Conservation (phyloP, 2,329 filamentous ascomycete genomes). For the Verticillium zaregamsianum region DNA sequence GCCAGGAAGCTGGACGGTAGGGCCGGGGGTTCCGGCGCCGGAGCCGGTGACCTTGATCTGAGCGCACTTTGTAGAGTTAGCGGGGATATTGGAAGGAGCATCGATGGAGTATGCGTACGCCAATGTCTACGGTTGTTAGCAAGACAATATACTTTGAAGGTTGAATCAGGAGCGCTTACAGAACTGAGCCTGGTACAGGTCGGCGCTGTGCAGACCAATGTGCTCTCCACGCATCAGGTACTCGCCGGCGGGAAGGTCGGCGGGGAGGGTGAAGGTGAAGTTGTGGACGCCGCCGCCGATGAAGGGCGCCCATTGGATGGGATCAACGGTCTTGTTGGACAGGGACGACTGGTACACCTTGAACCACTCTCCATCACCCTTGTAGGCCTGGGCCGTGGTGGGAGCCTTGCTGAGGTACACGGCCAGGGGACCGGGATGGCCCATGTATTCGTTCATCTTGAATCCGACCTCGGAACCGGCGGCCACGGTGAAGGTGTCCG, state of each 20-base stretch:
- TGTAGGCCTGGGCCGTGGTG: conserved; percentile 21
- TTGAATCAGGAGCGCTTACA: conserved; percentile 11
- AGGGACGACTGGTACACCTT: conserved; percentile 28
- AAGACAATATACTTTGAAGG: background rate
- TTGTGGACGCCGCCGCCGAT: conserved; percentile 24
- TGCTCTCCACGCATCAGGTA: conserved; percentile 30
- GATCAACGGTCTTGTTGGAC: conserved; percentile 19
- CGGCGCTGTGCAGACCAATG: conserved; percentile 25
- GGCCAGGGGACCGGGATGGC: conserved; percentile 31
- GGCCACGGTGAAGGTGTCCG: conserved; percentile 27
- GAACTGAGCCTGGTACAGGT: conserved; percentile 28
- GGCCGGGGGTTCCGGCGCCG: conserved; percentile 22
- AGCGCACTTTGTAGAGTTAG: conserved; percentile 28
- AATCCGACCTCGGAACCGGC: conserved; percentile 32
- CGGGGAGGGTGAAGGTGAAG: conserved; percentile 28
- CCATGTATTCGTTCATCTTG: conserved; percentile 23
- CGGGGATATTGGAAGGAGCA: too few relatives aligned
- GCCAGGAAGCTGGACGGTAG: conserved; percentile 26
- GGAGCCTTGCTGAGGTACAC: conserved; percentile 32
- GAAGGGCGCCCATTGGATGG: conserved; percentile 27
- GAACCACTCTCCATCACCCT: conserved; percentile 31
- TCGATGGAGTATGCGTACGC: conserved; percentile 18
- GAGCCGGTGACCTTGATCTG: conserved; percentile 22
- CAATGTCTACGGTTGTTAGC: conserved; percentile 26
- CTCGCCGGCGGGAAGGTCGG: conserved; percentile 20